phyloP scores from a whole-genome alignment of 352 stramenopile genomes.

The Halophytophthora batemanensis region DNA sequence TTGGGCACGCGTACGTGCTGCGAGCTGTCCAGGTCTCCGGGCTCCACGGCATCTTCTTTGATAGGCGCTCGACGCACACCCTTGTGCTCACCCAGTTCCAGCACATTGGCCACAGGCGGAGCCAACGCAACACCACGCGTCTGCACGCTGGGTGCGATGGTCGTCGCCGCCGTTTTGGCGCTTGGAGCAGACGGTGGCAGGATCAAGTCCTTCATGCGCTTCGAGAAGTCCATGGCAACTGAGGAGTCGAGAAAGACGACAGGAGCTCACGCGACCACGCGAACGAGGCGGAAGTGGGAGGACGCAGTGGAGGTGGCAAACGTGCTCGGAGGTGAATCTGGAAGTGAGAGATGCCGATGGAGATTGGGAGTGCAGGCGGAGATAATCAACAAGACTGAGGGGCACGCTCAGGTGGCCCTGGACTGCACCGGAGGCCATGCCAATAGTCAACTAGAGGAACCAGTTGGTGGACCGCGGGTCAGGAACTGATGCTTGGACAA shows the following conservation, averaged over 20 bases:
- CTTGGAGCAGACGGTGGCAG: constrained; percentile 44
- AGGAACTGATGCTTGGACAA: no score
- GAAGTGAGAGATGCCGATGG: constrained; percentile 19
- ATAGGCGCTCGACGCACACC: constrained; percentile 70
- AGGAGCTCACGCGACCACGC: constrained; percentile 5
- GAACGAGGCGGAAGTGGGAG: constrained; percentile 2
- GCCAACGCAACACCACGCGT: constrained; percentile 15
- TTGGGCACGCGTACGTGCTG: constrained; percentile 63
- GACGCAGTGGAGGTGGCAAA: constrained; percentile 1
- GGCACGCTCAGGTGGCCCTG: not conserved
- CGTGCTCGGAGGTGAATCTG: constrained; percentile 25
- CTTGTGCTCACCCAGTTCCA: constrained; percentile 56
- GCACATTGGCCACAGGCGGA: constrained; percentile 25
- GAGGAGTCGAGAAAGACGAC: not conserved
- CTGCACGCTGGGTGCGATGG: constrained; percentile 22
- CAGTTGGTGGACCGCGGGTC: no score
- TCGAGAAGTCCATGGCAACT: constrained; percentile 63
- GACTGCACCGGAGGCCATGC: no score
- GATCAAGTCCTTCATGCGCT: constrained; percentile 73
- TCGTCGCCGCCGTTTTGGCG: constrained; percentile 28
- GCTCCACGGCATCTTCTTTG: constrained; percentile 75
- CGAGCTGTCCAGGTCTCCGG: constrained; percentile 45
- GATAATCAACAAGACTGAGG: not conserved
- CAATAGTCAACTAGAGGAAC: no score
- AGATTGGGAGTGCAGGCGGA: not conserved